phyloP scores from a whole-genome alignment of 441 rosid species.

The Eugenia klotzschiana region DNA sequence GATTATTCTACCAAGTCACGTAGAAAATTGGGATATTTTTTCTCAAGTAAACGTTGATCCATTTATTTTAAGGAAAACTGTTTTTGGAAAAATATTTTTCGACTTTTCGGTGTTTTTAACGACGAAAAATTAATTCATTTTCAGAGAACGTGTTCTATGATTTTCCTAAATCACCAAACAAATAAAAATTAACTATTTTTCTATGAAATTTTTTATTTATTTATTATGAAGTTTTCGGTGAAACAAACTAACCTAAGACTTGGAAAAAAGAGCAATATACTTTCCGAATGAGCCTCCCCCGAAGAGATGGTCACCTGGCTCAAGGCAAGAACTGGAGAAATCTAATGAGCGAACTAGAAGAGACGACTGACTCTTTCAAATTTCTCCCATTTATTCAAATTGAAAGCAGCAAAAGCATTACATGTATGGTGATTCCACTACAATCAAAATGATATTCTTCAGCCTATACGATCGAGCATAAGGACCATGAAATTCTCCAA shows the following conservation, averaged over 20 bases:
- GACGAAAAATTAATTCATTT: not conserved
- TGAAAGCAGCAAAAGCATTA: not conserved
- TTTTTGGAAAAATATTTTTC: not conserved
- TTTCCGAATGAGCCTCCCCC: not conserved
- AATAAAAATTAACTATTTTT: not conserved
- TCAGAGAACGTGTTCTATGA: not conserved
- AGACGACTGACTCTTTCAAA: not conserved
- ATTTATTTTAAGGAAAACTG: not conserved
- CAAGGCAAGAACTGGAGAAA: not conserved
- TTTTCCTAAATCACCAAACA: not conserved
- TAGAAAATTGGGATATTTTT: not conserved
- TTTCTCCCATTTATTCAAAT: not conserved
- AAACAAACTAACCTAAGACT: not conserved
- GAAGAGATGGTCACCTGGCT: not conserved
- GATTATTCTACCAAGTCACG: not conserved
- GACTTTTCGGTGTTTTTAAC: not conserved
- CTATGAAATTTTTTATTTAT: not conserved
- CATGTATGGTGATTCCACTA: not conserved
- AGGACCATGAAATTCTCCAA: not conserved
- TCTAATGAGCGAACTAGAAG: not conserved
- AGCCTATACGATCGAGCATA: not conserved
- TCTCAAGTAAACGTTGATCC: not conserved
- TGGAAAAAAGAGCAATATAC: not conserved
- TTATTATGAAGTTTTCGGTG: not conserved
- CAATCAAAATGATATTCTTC: not conserved